Percentiles rank a stretch among this genome's conserved stretches.
phyloP scores from a whole-genome alignment of 1,284 basidiomycete species.

The Irpex rosettiformis region DNA sequence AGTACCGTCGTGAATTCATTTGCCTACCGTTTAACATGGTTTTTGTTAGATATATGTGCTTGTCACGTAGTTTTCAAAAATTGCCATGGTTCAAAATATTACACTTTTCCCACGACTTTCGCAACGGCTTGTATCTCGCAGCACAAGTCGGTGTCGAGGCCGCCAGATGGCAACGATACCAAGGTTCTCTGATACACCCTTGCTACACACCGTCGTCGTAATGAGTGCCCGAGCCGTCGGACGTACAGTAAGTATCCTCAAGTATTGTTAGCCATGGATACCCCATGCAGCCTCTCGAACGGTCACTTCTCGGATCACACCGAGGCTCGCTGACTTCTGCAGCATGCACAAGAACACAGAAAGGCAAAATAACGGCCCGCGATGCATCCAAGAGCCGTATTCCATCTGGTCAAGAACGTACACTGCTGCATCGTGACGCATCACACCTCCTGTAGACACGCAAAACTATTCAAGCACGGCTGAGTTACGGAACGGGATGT shows the following conservation, averaged over 20 bases:
- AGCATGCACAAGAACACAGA: neutral
- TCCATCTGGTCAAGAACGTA: neutral
- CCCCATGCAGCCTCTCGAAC: neutral
- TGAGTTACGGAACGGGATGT: neutral
- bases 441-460: constrained; percentile 1
- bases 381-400: neutral
- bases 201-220: no score
- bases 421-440: constrained; percentile 3
- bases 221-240: no score
- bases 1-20: no score
- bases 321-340: neutral
- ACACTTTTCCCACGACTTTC: no score
- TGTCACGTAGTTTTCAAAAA: no score
- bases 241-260: neutral
- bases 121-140: no score
- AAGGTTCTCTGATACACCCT: no score
- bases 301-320: constrained; percentile 7
- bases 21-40: no score
- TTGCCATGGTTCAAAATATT: no score
- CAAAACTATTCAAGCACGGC: neutral
- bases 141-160: no score
- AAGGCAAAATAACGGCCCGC: neutral
- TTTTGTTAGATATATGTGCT: no score
- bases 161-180: no score
- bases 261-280: neutral